Evolutionary conservation across 2,329 filamentous ascomycete genomes (phyloP), one percentile per base, ranked within the genome.

Genomic region (Phoma herbarum): DNA sequence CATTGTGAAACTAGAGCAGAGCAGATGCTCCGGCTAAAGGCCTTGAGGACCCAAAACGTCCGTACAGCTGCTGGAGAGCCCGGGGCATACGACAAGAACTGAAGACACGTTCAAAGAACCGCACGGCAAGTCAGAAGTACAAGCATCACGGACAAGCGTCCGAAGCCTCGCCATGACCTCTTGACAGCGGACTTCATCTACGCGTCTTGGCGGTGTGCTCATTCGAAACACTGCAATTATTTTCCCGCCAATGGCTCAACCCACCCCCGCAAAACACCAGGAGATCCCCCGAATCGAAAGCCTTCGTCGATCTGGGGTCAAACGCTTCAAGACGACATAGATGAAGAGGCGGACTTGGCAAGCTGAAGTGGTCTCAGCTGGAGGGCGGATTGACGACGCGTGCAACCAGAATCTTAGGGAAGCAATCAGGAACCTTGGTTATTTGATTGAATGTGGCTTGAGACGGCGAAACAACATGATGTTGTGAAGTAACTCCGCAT

Each of bases 241-340:
- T 54, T 54, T 47, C 37, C 52, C 52, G 52, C 52, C 52, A 54
- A 54, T 54, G 20, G 44, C 35, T 20, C 20, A 20, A 12, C 33
- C 11, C 3, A 16, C 37, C 44, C 46, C 44, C 44, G 8, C 52
- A 43, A 23, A n/a, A 1, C 16, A 35, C 16, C 31, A 35, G 16
- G 16, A 22, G 25, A 14, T 33, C 26, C 43, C 31, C 35, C 52
- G 26, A 42, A 42, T 48, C 35, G 44, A 35, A 47, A 14, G 44
- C 44, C 18, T 12, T 4, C 23, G 11, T 10, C 4, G 25, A n/a
- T 54, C 52, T 31, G 52, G 52, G 52, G 52, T 48, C 35, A 22
- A 28, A 26, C 25, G 35, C 25, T 25, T 48, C 20, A 1, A 16
- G 16, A 50, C 11, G 14, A 50, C 11, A 10, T 20, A 48, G 5